A percentile compares a stretch with the other conserved stretches of the same genome.
phyloP scores from a whole-genome alignment of 345 rosid species.

The Tarenaya hassleriana region DNA sequence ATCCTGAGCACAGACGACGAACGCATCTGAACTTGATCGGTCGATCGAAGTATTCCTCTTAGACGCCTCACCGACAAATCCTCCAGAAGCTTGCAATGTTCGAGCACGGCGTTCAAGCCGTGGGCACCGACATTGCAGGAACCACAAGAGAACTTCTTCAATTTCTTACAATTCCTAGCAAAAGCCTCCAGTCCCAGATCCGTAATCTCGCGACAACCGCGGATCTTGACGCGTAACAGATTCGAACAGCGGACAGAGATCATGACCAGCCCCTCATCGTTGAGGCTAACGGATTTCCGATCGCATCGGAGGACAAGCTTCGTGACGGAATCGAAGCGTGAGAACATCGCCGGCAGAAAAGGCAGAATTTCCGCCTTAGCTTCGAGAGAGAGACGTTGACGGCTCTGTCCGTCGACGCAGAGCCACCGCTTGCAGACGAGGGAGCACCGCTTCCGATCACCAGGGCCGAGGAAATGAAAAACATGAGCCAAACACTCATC shows the following conservation, averaged over 20 bases:
- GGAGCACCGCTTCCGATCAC: constrained; percentile 65
- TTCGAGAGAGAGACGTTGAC: constrained; percentile 56
- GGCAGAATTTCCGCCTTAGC: constrained; percentile 46
- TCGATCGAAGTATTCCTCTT: constrained; percentile 46
- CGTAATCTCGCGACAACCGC: constrained; percentile 76
- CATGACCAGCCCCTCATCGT: constrained; percentile 49
- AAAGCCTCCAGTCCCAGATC: constrained; percentile 57
- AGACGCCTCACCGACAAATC: constrained; percentile 75
- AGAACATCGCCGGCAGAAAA: constrained; percentile 37
- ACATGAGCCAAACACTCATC: constrained; percentile 68
- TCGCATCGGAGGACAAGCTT: constrained; percentile 69
- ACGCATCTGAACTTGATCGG: constrained; percentile 34
- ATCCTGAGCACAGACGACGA: constrained; percentile 45
- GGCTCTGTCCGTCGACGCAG: constrained; percentile 57
- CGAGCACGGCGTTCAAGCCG: constrained; percentile 59
- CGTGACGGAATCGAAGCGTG: constrained; percentile 59
- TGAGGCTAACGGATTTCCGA: constrained; percentile 47
- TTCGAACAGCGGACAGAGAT: constrained; percentile 54
- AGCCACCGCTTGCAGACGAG: constrained; percentile 70
- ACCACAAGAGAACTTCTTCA: constrained; percentile 61
- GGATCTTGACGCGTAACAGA: constrained; percentile 71
- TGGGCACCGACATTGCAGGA: constrained; percentile 68
- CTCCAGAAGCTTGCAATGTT: constrained; percentile 54
- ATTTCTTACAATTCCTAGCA: constrained; percentile 42
- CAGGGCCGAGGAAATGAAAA: constrained; percentile 59